Evolutionary conservation across 352 stramenopile genomes (phyloP), one percentile per base, ranked within the genome.

Genomic region (Pythium grandisporangium): DNA sequence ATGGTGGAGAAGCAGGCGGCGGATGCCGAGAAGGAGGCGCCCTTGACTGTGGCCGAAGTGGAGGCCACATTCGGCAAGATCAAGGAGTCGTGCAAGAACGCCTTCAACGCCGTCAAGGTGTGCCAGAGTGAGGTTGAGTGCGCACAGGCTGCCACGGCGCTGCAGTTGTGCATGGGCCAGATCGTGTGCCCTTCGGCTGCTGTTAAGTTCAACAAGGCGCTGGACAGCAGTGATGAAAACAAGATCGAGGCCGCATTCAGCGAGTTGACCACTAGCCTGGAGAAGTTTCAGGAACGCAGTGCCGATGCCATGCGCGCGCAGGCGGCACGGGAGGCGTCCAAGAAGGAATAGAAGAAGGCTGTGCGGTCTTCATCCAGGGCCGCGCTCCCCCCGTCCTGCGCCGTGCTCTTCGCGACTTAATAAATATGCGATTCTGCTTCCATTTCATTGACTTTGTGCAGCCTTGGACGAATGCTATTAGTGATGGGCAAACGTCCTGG

Each of bases 151-250:
- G 81, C 77, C 22, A 86, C 90, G 23, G 82, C 80, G 45, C 67
- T 96, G 12, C 86, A 93, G 45, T 69, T 93, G 16, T 96, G 86
- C 61, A 92, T 95, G 82, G 84, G 72, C 2, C 66, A 70, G 35
- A 79, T 95, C 51, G 78, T 96, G 24, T 94, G 81, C 42, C 67
- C 73, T 4, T 45, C 66, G 0, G 64, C 93, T 38, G 84, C 79
- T 8, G 45, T 43, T 37, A 53, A 63, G 21, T 91, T 91, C 44
- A 73, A 75, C 23, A 67, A 80, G 35, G 71, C 71, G 40, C 70
- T 94, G 38, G 62, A 84, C n/a, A 56, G 48, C 24, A 77, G 77
- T 20, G 58, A 83, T 27, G 71, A 91, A 36, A 40, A 54, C 25
- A 51, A 68, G 21, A 78, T 93, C 36, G 79, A 91, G 42, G 53